Evolutionary conservation across 768 basidiomycete genomes (phyloP).

Genomic region (Leccinum truebloodii): DNA sequence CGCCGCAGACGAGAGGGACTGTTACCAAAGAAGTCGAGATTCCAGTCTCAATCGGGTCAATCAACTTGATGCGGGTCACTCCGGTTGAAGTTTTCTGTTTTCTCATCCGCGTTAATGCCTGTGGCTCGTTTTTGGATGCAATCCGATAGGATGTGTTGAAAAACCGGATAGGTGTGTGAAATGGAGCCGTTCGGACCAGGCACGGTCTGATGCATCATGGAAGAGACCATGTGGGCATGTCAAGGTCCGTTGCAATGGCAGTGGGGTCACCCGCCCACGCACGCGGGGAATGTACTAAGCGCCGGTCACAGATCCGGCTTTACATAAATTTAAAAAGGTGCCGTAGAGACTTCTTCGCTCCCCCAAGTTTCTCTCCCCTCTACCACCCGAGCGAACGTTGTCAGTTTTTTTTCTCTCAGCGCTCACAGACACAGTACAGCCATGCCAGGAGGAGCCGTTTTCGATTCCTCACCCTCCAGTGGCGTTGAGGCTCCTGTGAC

Average conservation of each 20-base stretch:
- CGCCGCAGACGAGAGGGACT: background rate
- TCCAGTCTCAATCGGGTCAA: background rate
- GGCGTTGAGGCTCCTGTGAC: slow-evolving; percentile 28
- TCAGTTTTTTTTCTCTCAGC: slow-evolving; percentile 1
- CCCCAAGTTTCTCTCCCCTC: background rate
- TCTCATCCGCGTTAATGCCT: background rate
- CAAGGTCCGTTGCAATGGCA: slow-evolving; percentile 20
- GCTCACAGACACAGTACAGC: background rate
- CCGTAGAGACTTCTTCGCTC: background rate
- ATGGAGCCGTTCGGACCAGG: slow-evolving; percentile 3
- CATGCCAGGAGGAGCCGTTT: slow-evolving; percentile 20
- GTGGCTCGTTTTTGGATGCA: background rate
- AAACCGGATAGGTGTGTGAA: background rate
- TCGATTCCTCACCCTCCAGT: background rate
- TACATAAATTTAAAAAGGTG: slow-evolving; percentile 3
- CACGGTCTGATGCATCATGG: slow-evolving; percentile 7
- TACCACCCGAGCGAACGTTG: background rate
- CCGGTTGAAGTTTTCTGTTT: background rate
- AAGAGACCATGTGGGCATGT: slow-evolving; percentile 22
- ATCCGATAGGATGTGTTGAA: background rate
- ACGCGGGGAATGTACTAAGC: slow-evolving; percentile 11
- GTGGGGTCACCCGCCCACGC: slow-evolving; percentile 19
- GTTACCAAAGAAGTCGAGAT: background rate
- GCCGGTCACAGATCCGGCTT: slow-evolving; percentile 3
- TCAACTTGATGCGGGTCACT: background rate